Base-by-base conservation (phyloP, 805 yeast species). In the Saccharomycopsis sp. region DNA sequence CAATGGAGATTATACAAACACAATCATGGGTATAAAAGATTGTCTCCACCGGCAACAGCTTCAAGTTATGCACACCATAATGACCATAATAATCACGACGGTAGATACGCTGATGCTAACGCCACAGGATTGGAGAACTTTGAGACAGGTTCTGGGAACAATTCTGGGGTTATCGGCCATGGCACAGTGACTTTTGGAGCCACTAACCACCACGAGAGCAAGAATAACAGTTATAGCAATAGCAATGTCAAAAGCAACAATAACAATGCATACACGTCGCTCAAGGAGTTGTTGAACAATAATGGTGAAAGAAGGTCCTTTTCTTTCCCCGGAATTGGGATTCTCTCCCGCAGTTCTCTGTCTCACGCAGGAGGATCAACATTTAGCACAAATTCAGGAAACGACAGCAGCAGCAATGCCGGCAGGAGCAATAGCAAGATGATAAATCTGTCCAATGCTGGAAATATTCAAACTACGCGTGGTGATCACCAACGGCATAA, bases 1-100 rank as follows among this genome's bases (percentile, higher is more conserved):
- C 94, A 87, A 66, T 60, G 59, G 59, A 55, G 44, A 47, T 52
- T 50, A 37, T 58, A 58, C 21, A 37, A 23, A 16, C 56, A 16
- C 18, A 51, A 52, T 52, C 55, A 52, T n/a, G 48, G 24, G 4
- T 34, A 37, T 16, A n/a, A 40, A 52, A 40, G 24, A 34, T 23
- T 52, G 40, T 52, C 55, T 21, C 50, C 55, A 7, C 48, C 29
- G 16, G 41, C 46, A 23, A 50, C 41, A 21, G 50, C 41, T 24
- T 47, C 55, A 23, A 51, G 41, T 24, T n/a, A n/a, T n/a, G n/a
- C n/a, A n/a, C 29, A 37, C 21, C 37, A 24, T 34, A 37, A 44
- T 2, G 34, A 24, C 20, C 37, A 37, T 8, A 51, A 48, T n/a
- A 41, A 29, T 40, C 41, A 29, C 24, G 41, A 52, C 18, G 46